phyloP scores from a whole-genome alignment of 257 asterid genomes.

The Solanum paucissectum region DNA sequence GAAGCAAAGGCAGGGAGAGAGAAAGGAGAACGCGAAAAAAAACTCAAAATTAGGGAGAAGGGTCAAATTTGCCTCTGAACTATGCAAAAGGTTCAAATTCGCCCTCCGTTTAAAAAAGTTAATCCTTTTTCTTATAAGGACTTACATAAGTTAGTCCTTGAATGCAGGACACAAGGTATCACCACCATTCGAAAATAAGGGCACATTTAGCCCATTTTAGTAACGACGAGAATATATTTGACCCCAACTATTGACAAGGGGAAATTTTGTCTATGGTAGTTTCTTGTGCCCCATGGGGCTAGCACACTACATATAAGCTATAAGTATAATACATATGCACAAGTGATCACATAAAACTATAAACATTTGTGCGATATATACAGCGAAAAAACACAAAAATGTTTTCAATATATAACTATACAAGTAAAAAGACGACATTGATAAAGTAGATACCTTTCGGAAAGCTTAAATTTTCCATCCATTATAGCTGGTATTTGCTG shows the following conservation, averaged over 20 bases:
- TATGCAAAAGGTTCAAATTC: no score
- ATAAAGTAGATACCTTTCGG: slow-evolving; percentile 47
- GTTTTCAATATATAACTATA: no score
- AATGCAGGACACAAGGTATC: no score
- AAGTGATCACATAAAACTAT: background rate
- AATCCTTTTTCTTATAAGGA: no score
- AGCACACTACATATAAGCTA: background rate
- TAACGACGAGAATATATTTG: background rate
- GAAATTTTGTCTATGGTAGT: background rate
- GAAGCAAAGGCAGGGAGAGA: background rate
- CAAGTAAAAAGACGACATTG: background rate
- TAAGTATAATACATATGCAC: background rate
- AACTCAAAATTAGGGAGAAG: no score
- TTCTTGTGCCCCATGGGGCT: background rate
- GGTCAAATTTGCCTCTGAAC: no score
- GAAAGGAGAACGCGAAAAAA: background rate
- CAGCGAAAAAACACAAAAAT: background rate
- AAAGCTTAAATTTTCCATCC: slow-evolving; percentile 82
- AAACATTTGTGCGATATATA: background rate
- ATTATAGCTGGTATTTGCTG: slow-evolving; percentile 72
- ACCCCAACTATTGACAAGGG: background rate
- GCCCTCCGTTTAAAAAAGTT: no score
- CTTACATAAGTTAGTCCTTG: no score
- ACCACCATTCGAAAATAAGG: background rate
- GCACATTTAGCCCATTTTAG: background rate